phyloP scores from a whole-genome alignment of 352 stramenopile species.

The Saprolegnia parasitica region DNA sequence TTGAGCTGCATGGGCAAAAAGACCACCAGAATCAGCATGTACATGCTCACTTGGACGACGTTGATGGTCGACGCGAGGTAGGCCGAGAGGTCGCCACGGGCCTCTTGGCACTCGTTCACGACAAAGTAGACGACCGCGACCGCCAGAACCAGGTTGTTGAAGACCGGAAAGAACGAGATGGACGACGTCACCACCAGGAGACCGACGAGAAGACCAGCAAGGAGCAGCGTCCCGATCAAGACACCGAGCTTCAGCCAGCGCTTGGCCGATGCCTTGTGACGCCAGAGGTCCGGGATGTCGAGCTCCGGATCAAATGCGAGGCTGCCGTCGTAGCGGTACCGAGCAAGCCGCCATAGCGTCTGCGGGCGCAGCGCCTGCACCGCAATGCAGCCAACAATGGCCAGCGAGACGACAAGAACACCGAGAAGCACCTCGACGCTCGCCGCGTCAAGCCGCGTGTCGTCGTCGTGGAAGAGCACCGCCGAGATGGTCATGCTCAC shows the following conservation, averaged over 20 bases:
- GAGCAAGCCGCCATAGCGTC: slow-evolving; percentile 7
- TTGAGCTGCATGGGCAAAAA: background rate
- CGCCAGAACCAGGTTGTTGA: slow-evolving; percentile 10
- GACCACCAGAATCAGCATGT: slow-evolving; percentile 2
- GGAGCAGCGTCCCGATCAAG: slow-evolving; percentile 2
- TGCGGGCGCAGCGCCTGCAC: background rate
- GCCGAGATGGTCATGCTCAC: slow-evolving; percentile 17
- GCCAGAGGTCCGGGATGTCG: slow-evolving; percentile 7
- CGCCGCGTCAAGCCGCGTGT: background rate
- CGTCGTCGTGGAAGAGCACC: background rate
- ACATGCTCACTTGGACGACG: background rate
- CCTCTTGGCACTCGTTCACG: slow-evolving; percentile 6
- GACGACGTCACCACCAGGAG: background rate
- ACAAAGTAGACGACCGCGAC: slow-evolving; percentile 13
- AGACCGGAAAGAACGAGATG: background rate
- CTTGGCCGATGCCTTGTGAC: slow-evolving; percentile 17
- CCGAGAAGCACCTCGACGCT: background rate
- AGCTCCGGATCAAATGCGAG: slow-evolving; percentile 3
- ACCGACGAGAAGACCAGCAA: background rate
- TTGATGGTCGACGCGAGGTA: slow-evolving; percentile 18
- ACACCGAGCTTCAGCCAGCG: background rate
- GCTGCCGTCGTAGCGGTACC: slow-evolving; percentile 20
- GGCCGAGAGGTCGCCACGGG: background rate
- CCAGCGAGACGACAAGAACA: background rate
- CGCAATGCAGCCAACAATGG: background rate